Conservation (phyloP, 495 filamentous ascomycete genomes). For the Trypethelium eluteriae region DNA sequence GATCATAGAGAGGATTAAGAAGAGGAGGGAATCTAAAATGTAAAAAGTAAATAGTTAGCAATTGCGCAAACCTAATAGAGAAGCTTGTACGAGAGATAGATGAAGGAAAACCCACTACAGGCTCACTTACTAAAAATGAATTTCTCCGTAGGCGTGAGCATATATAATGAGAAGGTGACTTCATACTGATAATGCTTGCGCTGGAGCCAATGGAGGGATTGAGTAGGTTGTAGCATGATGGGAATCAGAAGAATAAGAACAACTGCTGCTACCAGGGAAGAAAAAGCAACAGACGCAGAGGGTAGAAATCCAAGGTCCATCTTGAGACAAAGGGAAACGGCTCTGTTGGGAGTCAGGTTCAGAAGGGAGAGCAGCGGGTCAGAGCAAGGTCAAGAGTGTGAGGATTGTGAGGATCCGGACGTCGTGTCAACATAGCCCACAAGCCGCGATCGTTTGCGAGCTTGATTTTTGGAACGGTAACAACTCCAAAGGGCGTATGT, state of each 20-base stretch:
- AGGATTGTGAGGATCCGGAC: too few relatives aligned
- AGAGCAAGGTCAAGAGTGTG: too few relatives aligned
- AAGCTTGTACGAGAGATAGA: not conserved
- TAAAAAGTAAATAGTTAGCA: slow-evolving; percentile 8
- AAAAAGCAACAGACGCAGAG: not conserved
- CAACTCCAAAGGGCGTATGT: too few relatives aligned
- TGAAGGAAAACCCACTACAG: not conserved
- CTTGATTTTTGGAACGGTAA: too few relatives aligned
- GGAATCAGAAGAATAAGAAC: slow-evolving; percentile 19
- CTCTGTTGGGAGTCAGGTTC: too few relatives aligned
- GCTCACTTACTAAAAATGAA: slow-evolving; percentile 68
- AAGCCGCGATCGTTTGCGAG: too few relatives aligned
- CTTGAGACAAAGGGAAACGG: not conserved
- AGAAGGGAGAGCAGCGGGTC: too few relatives aligned
- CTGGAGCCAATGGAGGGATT: slow-evolving; percentile 57
- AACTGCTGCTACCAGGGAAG: not conserved
- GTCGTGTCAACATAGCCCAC: too few relatives aligned
- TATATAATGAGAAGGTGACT: slow-evolving; percentile 77
- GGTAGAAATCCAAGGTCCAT: not conserved
- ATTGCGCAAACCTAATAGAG: not conserved
- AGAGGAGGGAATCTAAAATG: slow-evolving; percentile 71
- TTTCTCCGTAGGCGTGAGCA: slow-evolving; percentile 76
- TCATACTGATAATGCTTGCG: slow-evolving; percentile 82
- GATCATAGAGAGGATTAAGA: slow-evolving; percentile 77
- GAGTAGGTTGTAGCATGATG: slow-evolving; percentile 31